These are phyloP conservation scores for Pneumocystis canis DNA, from an alignment of 1,139 yeast genomes.

Conservation along the genomic window DNA sequence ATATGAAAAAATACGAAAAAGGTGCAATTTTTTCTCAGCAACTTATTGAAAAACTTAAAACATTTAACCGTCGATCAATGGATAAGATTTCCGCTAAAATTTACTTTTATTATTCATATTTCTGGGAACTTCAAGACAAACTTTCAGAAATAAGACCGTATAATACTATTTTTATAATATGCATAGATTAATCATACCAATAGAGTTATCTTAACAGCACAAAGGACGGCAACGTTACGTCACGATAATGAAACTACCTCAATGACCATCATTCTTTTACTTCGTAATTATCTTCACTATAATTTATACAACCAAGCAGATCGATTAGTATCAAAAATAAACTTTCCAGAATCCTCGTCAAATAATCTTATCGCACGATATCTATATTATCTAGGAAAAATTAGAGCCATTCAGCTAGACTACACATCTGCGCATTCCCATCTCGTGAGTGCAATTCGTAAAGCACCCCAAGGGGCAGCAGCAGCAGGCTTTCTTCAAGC, in stretches of 20 bases:
- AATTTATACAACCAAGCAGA: constrained; percentile 83
- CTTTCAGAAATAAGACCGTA: constrained; percentile 46
- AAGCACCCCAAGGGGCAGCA: constrained; percentile 84
- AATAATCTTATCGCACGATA: constrained; percentile 86
- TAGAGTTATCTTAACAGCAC: constrained; percentile 43
- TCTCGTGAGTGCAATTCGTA: constrained; percentile 83
- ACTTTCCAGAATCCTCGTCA: constrained; percentile 73
- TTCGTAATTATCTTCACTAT: constrained; percentile 62
- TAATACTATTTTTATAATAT: background rate
- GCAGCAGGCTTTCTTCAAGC: constrained; percentile 81
- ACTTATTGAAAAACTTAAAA: constrained; percentile 42
- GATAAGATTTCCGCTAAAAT: constrained; percentile 80
- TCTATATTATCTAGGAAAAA: constrained; percentile 75
- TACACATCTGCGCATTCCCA: constrained; percentile 83
- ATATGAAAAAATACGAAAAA: constrained; percentile 33
- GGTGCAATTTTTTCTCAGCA: constrained; percentile 24
- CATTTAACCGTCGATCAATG: constrained; percentile 65
- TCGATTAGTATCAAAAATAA: constrained; percentile 75
- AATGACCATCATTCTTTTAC: constrained; percentile 62
- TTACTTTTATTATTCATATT: constrained; percentile 82
- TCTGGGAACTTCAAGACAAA: constrained; percentile 50
- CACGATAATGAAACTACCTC: constrained; percentile 91
- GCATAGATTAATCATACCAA: background rate
- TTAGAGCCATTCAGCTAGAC: constrained; percentile 83
- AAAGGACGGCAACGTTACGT: constrained; percentile 80